Percentiles rank a stretch among this genome's conserved stretches.
phyloP scores from a whole-genome alignment of 805 yeast genomes.

The Kluyveromyces siamensis region DNA sequence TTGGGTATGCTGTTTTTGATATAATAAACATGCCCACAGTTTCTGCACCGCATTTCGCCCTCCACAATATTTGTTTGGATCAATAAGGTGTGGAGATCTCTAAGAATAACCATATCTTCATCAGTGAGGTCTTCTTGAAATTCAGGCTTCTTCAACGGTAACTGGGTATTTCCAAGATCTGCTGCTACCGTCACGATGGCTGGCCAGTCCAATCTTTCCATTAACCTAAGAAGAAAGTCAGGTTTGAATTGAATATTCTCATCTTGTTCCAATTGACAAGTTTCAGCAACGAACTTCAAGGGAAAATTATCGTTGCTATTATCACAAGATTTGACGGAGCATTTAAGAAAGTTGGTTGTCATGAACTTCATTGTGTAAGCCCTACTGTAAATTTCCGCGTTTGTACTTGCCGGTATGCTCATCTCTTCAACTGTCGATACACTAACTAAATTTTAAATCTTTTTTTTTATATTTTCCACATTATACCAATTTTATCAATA shows the following conservation, averaged over 20 bases:
- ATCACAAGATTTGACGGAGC: constrained; percentile 80
- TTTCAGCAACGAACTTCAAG: constrained; percentile 44
- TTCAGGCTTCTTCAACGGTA: constrained; percentile 58
- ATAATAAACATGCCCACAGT: constrained; percentile 80
- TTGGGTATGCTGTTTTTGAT: constrained; percentile 93
- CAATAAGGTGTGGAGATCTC: constrained; percentile 68
- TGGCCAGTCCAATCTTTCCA: constrained; percentile 81
- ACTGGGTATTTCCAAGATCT: constrained; percentile 57
- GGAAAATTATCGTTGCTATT: constrained; percentile 74
- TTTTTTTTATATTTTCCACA: background rate
- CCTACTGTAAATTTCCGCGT: background rate
- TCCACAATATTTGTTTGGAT: constrained; percentile 80
- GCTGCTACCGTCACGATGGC: constrained; percentile 71
- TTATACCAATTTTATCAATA: background rate
- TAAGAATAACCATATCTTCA: constrained; percentile 39
- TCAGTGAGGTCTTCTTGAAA: constrained; percentile 32
- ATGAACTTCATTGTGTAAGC: constrained; percentile 66
- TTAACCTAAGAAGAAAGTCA: constrained; percentile 64
- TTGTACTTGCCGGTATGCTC: background rate
- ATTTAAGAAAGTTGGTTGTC: constrained; percentile 93
- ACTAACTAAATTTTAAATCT: background rate
- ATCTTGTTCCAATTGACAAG: constrained; percentile 64
- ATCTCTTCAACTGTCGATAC: background rate
- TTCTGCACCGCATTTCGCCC: constrained; percentile 82
- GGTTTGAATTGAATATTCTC: constrained; percentile 71